Evolutionary conservation across 2,329 filamentous ascomycete species (phyloP).

Genomic region (Ophiostoma tasmaniense): DNA sequence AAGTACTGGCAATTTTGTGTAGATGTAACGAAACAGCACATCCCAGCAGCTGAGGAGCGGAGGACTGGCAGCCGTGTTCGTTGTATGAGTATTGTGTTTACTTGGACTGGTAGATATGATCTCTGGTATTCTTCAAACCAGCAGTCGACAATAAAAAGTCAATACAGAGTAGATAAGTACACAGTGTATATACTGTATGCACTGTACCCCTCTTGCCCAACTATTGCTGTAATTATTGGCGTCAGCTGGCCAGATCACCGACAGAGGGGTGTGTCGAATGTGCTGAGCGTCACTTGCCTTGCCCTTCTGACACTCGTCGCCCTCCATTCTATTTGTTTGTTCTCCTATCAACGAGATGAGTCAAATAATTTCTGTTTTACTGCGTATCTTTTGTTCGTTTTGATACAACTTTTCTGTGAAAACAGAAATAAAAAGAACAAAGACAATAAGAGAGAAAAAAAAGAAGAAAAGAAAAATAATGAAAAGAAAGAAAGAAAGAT

Average conservation of each 20-base stretch:
- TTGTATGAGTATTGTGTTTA: too few relatives aligned
- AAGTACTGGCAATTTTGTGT: neutral
- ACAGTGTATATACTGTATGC: neutral
- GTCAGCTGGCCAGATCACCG: constrained; percentile 5
- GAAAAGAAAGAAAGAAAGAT: neutral
- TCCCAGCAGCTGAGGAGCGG: neutral
- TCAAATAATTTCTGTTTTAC: neutral
- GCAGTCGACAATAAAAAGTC: neutral
- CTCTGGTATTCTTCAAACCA: too few relatives aligned
- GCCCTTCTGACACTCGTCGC: constrained; percentile 5
- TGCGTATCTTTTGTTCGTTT: neutral
- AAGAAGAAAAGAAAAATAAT: too few relatives aligned
- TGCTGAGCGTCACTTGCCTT: neutral
- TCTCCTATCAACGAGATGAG: neutral
- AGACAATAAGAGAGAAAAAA: too few relatives aligned
- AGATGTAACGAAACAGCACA: neutral
- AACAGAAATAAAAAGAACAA: too few relatives aligned
- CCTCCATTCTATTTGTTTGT: constrained; percentile 8
- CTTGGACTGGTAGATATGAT: too few relatives aligned
- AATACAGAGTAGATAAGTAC: neutral
- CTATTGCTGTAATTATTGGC: neutral
- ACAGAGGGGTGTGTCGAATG: neutral
- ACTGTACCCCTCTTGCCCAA: constrained; percentile 8
- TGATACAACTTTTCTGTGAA: neutral
- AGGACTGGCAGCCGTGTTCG: too few relatives aligned